These are phyloP conservation scores for Bryoglossum gracile DNA, from an alignment of 495 filamentous ascomycete species.

Conservation along the genomic window DNA sequence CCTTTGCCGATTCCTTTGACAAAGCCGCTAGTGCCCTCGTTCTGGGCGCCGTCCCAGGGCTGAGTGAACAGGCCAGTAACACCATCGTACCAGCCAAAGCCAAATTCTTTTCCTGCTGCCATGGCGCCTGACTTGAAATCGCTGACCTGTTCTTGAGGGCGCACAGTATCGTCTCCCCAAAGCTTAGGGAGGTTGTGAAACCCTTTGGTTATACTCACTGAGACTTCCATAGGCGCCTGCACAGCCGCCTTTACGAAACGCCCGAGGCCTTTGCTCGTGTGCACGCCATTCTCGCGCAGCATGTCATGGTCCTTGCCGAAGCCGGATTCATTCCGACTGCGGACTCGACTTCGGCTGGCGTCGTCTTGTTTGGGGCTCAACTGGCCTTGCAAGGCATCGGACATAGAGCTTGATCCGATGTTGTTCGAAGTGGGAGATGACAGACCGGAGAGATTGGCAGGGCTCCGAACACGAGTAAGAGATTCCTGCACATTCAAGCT, in stretches of 20 bases:
- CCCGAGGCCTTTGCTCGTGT: conserved; percentile 6
- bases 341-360: conserved; percentile 7
- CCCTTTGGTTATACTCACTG: conserved; percentile 28
- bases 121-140: conserved; percentile 2
- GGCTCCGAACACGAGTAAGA: background rate
- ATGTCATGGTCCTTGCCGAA: conserved; percentile 6
- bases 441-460: background rate
- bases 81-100: conserved; percentile 57
- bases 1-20: conserved; percentile 67
- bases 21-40: conserved; percentile 46
- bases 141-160: conserved; percentile 3
- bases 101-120: conserved; percentile 37
- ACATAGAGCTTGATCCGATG: conserved; percentile 9
- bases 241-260: conserved; percentile 7
- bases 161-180: conserved; percentile 7
- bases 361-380: conserved; percentile 8
- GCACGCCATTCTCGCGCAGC: conserved; percentile 4
- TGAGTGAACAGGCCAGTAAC: conserved; percentile 63
- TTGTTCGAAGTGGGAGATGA: conserved; percentile 4
- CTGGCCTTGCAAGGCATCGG: conserved; percentile 6
- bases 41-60: conserved; percentile 53
- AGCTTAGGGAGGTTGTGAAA: conserved; percentile 52
- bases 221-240: conserved; percentile 1
- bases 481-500: conserved; percentile 1
- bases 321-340: conserved; percentile 6